phyloP scores from a whole-genome alignment of 192 early-diverging fungal genomes.

The Gonapodya sp. region DNA sequence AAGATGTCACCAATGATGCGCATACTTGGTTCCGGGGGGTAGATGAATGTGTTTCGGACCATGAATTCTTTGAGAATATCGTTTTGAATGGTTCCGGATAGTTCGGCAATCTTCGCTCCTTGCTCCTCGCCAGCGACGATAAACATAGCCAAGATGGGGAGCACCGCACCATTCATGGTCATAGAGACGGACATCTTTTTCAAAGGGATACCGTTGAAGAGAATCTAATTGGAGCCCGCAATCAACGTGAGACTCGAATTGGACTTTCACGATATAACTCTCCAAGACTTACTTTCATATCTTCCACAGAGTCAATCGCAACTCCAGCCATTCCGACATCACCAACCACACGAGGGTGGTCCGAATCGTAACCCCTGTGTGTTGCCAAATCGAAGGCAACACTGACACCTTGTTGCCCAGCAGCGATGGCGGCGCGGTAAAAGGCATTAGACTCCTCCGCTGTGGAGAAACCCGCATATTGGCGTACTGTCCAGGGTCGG shows the following conservation, averaged over 20 bases:
- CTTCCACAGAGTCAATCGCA: constrained; percentile 84
- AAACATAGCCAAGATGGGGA: constrained; percentile 85
- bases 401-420: constrained; percentile 77
- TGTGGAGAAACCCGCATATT: constrained; percentile 87
- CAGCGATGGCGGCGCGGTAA: constrained; percentile 78
- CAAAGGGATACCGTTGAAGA: constrained; percentile 81
- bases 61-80: constrained; percentile 91
- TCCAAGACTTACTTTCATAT: constrained; percentile 88
- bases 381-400: constrained; percentile 89
- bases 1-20: constrained; percentile 86
- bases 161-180: constrained; percentile 93
- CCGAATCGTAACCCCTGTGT: constrained; percentile 81
- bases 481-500: constrained; percentile 78
- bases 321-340: constrained; percentile 93
- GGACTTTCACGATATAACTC: not conserved
- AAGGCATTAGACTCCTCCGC: constrained; percentile 86
- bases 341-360: constrained; percentile 79
- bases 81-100: constrained; percentile 83
- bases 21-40: constrained; percentile 86
- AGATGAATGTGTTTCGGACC: constrained; percentile 91
- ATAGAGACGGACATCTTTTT: constrained; percentile 87
- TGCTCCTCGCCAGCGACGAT: constrained; percentile 82
- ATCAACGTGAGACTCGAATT: not conserved
- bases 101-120: constrained; percentile 66
- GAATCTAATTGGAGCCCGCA: constrained; percentile 7